Base-by-base conservation (phyloP, 148 eudicot genomes). In the Camellia japonica region DNA sequence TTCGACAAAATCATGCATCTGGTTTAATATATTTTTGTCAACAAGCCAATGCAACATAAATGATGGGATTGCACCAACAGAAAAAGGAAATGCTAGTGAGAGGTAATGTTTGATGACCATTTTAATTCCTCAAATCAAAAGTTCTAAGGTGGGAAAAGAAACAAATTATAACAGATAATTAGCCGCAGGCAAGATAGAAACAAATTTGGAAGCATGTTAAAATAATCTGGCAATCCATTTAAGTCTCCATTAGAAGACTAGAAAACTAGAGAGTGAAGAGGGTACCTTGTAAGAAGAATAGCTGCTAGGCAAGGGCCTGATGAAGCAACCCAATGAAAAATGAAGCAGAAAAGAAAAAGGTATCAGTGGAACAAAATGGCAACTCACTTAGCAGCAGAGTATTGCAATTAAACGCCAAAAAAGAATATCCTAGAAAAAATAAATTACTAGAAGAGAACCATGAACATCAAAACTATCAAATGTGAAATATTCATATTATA, bases 231-330 rank as follows among this genome's bases (percentile, higher is more conserved):
- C 19, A 74, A 63, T 78, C 52, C 19, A 2, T 52, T 30, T 11
- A 60, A 68, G 58, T 19, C 12, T 30, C 8, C 18, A 73, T 67
- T 13, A 66, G 60, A 68, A 71, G 73, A 58, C 67, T 7, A 69
- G 51, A 64, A 64, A 78, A 46, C 54, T 14, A 63, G 41, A 76
- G 38, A 72, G 54, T 51, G 58, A 75, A 75, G 72, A 80, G 47
- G 73, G 73, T 90, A 94, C 99, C 99, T 95, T 96, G 71, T 96
- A 96, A 69, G 99, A 93, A 71, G 99, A 96, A 83, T 92, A 89
- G 79, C 71, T 82, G 88, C 87, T 93, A 2, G 99, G 99, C 81
- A 96, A 83, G 72, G 99, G 99, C 85, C 99, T 96, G 88, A 47
- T 47, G 85, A 76, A 78, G 81, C 58, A 83, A 86, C 10, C 76